Conservation (phyloP, 2,329 filamentous ascomycete genomes). For the Hypoxylon sp. region DNA sequence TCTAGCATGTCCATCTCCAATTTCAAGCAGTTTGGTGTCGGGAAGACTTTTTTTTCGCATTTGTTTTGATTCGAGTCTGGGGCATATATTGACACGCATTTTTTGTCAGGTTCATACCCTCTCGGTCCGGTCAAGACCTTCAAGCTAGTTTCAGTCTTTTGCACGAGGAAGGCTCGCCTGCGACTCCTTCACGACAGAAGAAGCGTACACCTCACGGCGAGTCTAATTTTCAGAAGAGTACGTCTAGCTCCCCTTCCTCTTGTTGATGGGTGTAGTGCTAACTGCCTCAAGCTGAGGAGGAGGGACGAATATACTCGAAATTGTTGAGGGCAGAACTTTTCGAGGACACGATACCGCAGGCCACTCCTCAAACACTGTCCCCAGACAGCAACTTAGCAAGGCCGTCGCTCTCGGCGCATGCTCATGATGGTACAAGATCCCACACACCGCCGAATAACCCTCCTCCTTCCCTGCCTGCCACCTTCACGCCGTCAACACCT, state of each 20-base stretch:
- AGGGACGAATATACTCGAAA: constrained; percentile 89
- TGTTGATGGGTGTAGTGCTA: constrained; percentile 28
- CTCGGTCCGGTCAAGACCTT: constrained; percentile 89
- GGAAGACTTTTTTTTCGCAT: too few relatives aligned
- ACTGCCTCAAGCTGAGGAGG: constrained; percentile 76
- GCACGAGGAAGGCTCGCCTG: constrained; percentile 91
- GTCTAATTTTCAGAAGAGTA: constrained; percentile 92
- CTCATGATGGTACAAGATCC: constrained; percentile 73
- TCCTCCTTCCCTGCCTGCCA: constrained; percentile 70
- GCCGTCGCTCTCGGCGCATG: constrained; percentile 61
- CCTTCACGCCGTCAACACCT: constrained; percentile 89
- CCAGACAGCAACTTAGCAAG: constrained; percentile 62
- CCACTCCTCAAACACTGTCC: constrained; percentile 69
- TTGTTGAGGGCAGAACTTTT: constrained; percentile 92
- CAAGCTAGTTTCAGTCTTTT: constrained; percentile 92
- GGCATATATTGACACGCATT: constrained; percentile 22
- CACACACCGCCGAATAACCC: constrained; percentile 81
- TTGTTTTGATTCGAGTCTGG: too few relatives aligned
- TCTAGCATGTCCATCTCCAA: background rate
- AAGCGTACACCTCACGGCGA: constrained; percentile 88
- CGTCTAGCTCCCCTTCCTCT: constrained; percentile 42
- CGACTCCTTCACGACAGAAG: constrained; percentile 85
- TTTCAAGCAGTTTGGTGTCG: background rate
- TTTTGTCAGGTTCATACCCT: constrained; percentile 84
- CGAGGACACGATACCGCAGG: constrained; percentile 86